phyloP scores from a whole-genome alignment of 257 asterid genomes.

The Primulina eburnea region DNA sequence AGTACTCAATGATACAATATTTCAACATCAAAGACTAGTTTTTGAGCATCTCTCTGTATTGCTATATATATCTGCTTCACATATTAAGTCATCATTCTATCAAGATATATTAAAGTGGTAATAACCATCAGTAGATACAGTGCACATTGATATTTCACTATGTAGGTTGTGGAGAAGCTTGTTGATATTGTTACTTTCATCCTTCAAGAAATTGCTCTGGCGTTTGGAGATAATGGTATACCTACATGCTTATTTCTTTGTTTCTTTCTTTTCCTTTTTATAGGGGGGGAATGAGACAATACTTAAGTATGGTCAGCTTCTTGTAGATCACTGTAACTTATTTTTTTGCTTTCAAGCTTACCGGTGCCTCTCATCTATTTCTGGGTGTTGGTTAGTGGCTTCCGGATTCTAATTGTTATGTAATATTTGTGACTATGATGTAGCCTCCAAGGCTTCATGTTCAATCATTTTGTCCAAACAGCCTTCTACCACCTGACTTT shows the following conservation, averaged over 20 bases:
- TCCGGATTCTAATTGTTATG: neutral
- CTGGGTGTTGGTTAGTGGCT: neutral
- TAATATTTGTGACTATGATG: too few species aligned
- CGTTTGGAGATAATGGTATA: slow-evolving; percentile 76
- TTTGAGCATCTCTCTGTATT: slow-evolving; percentile 1
- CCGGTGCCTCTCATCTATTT: neutral
- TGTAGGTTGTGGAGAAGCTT: slow-evolving; percentile 92
- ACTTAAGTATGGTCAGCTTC: neutral
- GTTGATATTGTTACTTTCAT: slow-evolving; percentile 86
- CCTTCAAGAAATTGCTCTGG: slow-evolving; percentile 77
- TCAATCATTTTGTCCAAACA: neutral
- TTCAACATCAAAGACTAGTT: neutral
- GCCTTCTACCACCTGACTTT: neutral
- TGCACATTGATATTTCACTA: neutral
- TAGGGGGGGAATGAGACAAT: neutral
- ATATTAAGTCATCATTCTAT: slow-evolving; percentile 10
- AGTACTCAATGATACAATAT: neutral
- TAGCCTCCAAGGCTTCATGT: neutral
- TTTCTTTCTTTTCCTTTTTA: neutral
- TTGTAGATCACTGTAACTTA: neutral
- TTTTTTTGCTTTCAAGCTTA: too few species aligned
- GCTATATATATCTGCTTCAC: neutral
- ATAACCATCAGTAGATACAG: neutral
- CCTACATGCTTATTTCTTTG: neutral
- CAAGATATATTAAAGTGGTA: neutral